Conservation (phyloP, 225 moss, liverwort and hornwort genomes). For the Pseudoscleropodium purum region DNA sequence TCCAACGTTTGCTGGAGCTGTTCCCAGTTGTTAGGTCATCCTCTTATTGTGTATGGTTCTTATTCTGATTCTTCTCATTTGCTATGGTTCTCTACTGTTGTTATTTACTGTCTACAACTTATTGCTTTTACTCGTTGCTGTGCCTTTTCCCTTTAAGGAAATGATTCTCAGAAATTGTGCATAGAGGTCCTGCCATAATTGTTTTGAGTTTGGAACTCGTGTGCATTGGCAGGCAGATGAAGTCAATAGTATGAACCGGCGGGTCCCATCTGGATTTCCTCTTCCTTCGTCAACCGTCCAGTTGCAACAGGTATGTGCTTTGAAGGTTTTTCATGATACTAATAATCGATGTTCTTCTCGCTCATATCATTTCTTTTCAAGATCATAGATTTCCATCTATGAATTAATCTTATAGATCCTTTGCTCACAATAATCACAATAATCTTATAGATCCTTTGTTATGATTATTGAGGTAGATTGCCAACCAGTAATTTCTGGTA, state of each 20-base stretch:
- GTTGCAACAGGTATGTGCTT: slow-evolving; percentile 27
- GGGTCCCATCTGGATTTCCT: slow-evolving; percentile 11
- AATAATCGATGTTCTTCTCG: not conserved
- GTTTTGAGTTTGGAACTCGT: not conserved
- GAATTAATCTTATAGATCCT: not conserved
- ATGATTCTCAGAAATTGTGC: not conserved
- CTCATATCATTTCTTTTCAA: not conserved
- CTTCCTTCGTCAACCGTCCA: slow-evolving; percentile 14
- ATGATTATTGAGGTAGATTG: not conserved
- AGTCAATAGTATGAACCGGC: slow-evolving; percentile 13
- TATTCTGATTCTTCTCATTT: not conserved
- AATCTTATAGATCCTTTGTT: not conserved
- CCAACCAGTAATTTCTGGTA: not conserved
- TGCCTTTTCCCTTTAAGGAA: not conserved
- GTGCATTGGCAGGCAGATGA: slow-evolving; percentile 42
- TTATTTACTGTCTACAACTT: not conserved
- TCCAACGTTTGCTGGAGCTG: slow-evolving; percentile 45
- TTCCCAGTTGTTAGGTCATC: slow-evolving; percentile 50
- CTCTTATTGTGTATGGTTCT: slow-evolving; percentile 38
- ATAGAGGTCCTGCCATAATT: not conserved
- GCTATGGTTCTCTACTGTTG: not conserved
- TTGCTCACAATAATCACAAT: not conserved
- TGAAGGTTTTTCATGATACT: not conserved
- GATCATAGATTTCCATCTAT: not conserved
- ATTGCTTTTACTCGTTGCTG: not conserved